Base-by-base conservation (phyloP, 768 basidiomycete genomes). In the Tricholoma hemisulphureum region DNA sequence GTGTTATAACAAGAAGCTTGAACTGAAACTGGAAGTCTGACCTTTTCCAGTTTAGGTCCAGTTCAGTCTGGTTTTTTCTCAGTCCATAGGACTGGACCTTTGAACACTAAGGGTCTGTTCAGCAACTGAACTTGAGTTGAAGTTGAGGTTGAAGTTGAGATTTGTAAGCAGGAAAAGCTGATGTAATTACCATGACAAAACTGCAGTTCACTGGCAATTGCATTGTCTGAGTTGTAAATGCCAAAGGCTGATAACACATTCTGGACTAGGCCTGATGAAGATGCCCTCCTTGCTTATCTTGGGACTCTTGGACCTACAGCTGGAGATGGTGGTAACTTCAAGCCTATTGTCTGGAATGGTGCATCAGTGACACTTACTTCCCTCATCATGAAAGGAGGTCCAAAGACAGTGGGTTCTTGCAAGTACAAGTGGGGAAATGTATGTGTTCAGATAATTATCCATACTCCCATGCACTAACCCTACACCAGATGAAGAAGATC, bases 301-400 rank as follows among this genome's bases (percentile, higher is more conserved):
- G 23, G 23, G 2, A 11, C 21, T 14, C 21, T 23, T 11, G 28
- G 46, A 48, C 16, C 46, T 23, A 21, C 21, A 48, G 46, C 46
- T 48, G 46, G 46, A 23, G 46, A 48, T 48, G 46, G 46, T 48
- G 46, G 46, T 21, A 48, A 48, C 20, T 48, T 48, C 46, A 48
- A 48, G 46, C 14, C 21, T 13, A 14, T 28, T 14, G 28, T 28
- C n/a, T 48, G 21, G 23, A 21, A 48, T 21, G 23, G 28, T 48
- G 46, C 46, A 21, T 13, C 46, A 21, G 20, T 13, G 46, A 18
- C 8, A 9, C 23, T 48, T 21, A 16, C 46, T 48, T 21, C 28
- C 6, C 46, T 48, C 13, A 21, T 28, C 28, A 13, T 21, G 6
- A 6, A 21, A 13, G 46, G 46, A 21, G 23, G 28, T 20, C 32